Evolutionary conservation across 2,329 filamentous ascomycete species (phyloP).

Genomic region (Cadophora sp.): DNA sequence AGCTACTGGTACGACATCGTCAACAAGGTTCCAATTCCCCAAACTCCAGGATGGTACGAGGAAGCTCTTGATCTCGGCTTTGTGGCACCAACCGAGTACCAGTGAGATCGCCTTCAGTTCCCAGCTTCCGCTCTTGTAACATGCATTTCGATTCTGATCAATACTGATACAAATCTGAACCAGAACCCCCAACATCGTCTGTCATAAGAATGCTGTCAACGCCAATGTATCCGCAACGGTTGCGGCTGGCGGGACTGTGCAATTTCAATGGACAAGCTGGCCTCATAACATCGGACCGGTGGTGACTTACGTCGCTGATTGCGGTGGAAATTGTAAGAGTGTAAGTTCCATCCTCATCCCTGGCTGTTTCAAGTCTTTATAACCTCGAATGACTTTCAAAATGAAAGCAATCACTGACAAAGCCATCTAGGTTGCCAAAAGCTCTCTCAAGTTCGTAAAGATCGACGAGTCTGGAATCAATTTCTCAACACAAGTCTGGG

Average conservation of each 20-base stretch:
- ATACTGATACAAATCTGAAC: too few species aligned
- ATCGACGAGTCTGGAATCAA: slow-evolving; percentile 47
- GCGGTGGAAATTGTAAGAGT: slow-evolving; percentile 44
- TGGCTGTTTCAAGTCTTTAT: neutral
- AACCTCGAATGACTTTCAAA: neutral
- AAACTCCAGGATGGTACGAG: slow-evolving; percentile 50
- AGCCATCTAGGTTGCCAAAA: slow-evolving; percentile 40
- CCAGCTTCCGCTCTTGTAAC: neutral
- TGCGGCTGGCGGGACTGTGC: slow-evolving; percentile 61
- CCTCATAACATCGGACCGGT: slow-evolving; percentile 60
- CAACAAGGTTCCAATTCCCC: slow-evolving; percentile 33
- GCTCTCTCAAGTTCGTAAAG: slow-evolving; percentile 49
- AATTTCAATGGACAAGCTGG: slow-evolving; percentile 68
- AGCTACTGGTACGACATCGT: slow-evolving; percentile 42
- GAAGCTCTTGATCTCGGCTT: slow-evolving; percentile 58
- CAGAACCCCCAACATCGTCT: slow-evolving; percentile 58
- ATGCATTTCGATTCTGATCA: neutral
- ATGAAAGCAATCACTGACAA: neutral
- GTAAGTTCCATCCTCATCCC: slow-evolving; percentile 27
- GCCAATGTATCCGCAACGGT: slow-evolving; percentile 58
- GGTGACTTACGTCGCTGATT: slow-evolving; percentile 33
- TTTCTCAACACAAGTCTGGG: slow-evolving; percentile 46
- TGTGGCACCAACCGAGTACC: slow-evolving; percentile 54
- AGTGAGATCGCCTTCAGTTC: slow-evolving; percentile 17
- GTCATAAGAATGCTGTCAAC: slow-evolving; percentile 61